Base-by-base conservation (phyloP, 805 yeast genomes). In the Barnettozyma pratensis region DNA sequence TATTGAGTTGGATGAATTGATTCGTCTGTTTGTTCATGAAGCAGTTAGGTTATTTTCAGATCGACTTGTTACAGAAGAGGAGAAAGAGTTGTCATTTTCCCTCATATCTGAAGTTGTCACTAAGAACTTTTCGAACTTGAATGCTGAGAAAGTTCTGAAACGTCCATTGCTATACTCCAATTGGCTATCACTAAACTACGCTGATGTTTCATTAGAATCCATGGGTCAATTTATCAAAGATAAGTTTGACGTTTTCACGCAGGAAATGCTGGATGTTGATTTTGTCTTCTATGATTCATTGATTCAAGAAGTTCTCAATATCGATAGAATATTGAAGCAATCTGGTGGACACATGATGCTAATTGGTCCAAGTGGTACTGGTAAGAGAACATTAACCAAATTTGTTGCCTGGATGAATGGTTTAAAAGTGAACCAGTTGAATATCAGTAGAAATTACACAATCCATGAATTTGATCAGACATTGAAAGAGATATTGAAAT, bases 401-500 rank as follows among this genome's bases (percentile, higher is more conserved):
- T 92, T 92, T 73, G 96, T 87, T 5, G 81, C 96, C 0, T 92
- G 98, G 98, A 79, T 90, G 68, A 86, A 87, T 62, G 97, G 96
- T 0, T 60, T 87, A 19, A 75, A 71, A 29, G 72, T 81, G 0
- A 67, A 74, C 19, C 87, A 82, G 52, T 71, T 92, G 35, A 69
- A 68, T 37, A 85, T 85, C 0, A 73, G 75, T 28, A 64, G 77
- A 7, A 70, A 68, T 7, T 91, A 79, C 57, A 65, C 75, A 0
- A 68, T 86, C 14, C 56, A 55, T 0, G 86, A 89, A 44, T 91
- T 92, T 65, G 96, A 89, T 50, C 58, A 65, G 0, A 78, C 81
- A 4, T 62, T 92, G 47, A 74, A 86, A 48, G 68, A 66, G 0
- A 62, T 87, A 0, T 67, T 92, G 4, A 64, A 67, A 34, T 58